Evolutionary conservation across 2,329 filamentous ascomycete genomes (phyloP).

Genomic region (Cyphellophora attinorum): DNA sequence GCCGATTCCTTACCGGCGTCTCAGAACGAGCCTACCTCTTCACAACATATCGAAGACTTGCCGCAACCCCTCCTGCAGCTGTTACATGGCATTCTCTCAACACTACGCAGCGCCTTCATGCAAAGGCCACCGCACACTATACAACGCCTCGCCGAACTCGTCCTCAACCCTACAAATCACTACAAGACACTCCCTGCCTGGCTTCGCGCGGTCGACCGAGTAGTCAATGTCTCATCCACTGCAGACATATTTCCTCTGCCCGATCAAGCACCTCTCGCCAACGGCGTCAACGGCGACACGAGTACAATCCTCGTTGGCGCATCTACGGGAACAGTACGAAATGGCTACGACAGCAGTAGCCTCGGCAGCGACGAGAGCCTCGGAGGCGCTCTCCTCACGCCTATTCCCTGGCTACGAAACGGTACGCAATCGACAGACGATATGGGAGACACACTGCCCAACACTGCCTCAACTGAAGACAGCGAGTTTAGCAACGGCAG

Average conservation of each 20-base stretch:
- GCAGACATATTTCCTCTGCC: slow-evolving; percentile 76
- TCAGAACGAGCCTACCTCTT: slow-evolving; percentile 28
- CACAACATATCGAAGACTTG: slow-evolving; percentile 34
- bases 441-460: slow-evolving; percentile 1
- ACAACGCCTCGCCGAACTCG: slow-evolving; percentile 80
- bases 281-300: slow-evolving; percentile 53
- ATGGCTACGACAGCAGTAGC: slow-evolving; percentile 18
- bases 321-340: slow-evolving; percentile 14
- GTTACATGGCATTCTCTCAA: slow-evolving; percentile 48
- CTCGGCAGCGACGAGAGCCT: slow-evolving; percentile 80
- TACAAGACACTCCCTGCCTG: slow-evolving; percentile 77
- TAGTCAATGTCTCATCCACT: slow-evolving; percentile 79
- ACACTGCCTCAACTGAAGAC: neutral
- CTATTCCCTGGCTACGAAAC: slow-evolving; percentile 74
- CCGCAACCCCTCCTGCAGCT: slow-evolving; percentile 57
- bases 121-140: slow-evolving; percentile 79
- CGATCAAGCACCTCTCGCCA: slow-evolving; percentile 41
- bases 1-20: slow-evolving; percentile 33
- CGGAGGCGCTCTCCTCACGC: slow-evolving; percentile 82
- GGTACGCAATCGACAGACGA: slow-evolving; percentile 3
- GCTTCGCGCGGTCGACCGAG: slow-evolving; percentile 80
- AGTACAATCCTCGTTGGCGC: slow-evolving; percentile 19
- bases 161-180: slow-evolving; percentile 65
- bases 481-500: neutral
- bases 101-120: slow-evolving; percentile 58